phyloP scores from a whole-genome alignment of 1,139 yeast genomes.

The Diutina rugosa region DNA sequence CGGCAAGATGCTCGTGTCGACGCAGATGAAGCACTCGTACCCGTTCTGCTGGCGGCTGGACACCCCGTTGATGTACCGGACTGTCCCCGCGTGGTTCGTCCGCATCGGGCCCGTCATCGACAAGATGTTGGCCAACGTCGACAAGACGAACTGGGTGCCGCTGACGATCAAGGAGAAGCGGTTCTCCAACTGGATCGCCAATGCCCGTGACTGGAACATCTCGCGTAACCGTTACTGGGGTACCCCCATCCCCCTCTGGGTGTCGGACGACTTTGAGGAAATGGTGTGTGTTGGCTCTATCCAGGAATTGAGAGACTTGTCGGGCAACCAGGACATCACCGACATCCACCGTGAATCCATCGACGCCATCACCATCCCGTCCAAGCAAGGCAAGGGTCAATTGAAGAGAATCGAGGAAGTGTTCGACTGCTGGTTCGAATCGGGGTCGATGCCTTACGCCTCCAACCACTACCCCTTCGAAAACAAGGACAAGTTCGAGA shows the following conservation, averaged over 20 bases:
- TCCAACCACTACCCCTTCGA: slow-evolving; percentile 96
- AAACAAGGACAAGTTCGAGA: slow-evolving; percentile 50
- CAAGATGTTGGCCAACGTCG: slow-evolving; percentile 77
- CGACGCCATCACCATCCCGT: slow-evolving; percentile 87
- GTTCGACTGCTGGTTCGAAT: slow-evolving; percentile 99
- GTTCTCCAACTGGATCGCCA: slow-evolving; percentile 93
- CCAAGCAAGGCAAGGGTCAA: slow-evolving; percentile 78
- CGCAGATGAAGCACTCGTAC: slow-evolving; percentile 88
- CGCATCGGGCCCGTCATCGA: slow-evolving; percentile 81
- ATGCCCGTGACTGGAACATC: slow-evolving; percentile 98
- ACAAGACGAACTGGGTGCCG: slow-evolving; percentile 92
- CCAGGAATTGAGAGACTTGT: slow-evolving; percentile 68
- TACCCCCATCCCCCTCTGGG: slow-evolving; percentile 98
- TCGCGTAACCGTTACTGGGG: slow-evolving; percentile 99
- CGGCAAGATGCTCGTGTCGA: slow-evolving; percentile 62
- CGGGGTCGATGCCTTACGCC: slow-evolving; percentile 98
- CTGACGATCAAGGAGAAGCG: slow-evolving; percentile 80
- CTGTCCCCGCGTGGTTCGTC: slow-evolving; percentile 98
- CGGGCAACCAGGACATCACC: slow-evolving; percentile 69
- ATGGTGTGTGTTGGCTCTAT: slow-evolving; percentile 88
- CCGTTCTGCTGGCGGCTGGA: slow-evolving; percentile 99
- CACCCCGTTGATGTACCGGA: slow-evolving; percentile 89
- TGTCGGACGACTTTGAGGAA: slow-evolving; percentile 84
- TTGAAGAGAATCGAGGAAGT: slow-evolving; percentile 93
- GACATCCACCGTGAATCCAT: slow-evolving; percentile 92